A percentile compares a stretch with the other conserved stretches of the same genome.
These are phyloP conservation scores for Penicillium glabrum DNA, from an alignment of 2,329 filamentous ascomycete genomes.

Conservation along the genomic window DNA sequence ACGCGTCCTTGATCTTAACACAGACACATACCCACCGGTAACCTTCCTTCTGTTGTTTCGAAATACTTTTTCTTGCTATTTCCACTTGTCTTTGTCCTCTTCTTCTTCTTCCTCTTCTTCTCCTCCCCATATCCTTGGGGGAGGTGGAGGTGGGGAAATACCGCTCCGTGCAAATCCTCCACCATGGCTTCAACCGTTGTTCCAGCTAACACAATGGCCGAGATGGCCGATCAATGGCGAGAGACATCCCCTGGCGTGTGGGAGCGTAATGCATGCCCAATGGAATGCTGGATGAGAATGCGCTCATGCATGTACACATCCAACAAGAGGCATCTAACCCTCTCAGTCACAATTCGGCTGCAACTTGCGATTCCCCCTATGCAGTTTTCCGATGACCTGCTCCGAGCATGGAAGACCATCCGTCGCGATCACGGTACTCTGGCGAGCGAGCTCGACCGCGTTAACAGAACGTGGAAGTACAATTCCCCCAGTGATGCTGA, in stretches of 20 bases:
- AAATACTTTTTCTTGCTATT: too few species aligned
- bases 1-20: too few species aligned
- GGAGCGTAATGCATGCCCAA: not conserved
- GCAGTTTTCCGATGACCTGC: not conserved
- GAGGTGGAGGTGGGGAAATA: not conserved
- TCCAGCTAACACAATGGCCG: too few species aligned
- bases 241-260: not conserved
- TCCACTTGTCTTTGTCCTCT: too few species aligned
- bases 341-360: not conserved
- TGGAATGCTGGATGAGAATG: not conserved
- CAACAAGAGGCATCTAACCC: not conserved
- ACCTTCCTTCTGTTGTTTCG: too few species aligned
- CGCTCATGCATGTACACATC: not conserved
- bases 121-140: too few species aligned
- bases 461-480: not conserved
- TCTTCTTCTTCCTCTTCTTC: too few species aligned
- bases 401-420: not conserved
- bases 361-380: not conserved
- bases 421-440: not conserved
- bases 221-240: not conserved
- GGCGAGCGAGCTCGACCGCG: not conserved
- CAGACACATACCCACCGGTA: too few species aligned
- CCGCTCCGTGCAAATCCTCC: not conserved
- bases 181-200: not conserved
- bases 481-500: not conserved